A percentile compares a stretch with the other conserved stretches of the same genome.
Conservation (phyloP, 2,329 filamentous ascomycete species). For the Fusarium sublunatum region DNA sequence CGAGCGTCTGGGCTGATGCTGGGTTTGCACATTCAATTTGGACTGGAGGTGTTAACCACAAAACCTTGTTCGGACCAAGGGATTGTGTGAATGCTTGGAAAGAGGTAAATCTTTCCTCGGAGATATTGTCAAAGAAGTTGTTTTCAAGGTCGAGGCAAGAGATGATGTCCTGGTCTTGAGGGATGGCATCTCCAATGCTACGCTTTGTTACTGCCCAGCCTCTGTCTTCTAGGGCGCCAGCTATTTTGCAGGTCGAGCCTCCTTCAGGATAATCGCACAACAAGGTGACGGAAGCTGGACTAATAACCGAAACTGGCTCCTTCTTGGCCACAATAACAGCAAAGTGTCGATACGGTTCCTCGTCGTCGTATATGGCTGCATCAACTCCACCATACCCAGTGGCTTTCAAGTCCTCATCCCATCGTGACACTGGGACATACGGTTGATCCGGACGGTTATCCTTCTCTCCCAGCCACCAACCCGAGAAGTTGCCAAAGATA, state of each 20-base stretch:
- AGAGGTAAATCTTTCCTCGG: background rate
- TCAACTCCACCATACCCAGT: conserved; percentile 13
- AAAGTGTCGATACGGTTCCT: conserved; percentile 15
- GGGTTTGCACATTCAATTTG: conserved; percentile 8
- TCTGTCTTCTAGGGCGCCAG: background rate
- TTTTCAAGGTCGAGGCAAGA: conserved; percentile 17
- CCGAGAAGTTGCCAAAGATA: conserved; percentile 48
- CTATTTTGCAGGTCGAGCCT: background rate
- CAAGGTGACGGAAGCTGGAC: background rate
- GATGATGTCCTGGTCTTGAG: background rate
- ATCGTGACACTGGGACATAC: conserved; percentile 15
- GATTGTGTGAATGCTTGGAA: background rate
- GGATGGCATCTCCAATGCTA: background rate
- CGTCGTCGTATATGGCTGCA: conserved; percentile 6
- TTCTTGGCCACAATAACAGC: conserved; percentile 16
- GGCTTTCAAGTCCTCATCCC: conserved; percentile 9
- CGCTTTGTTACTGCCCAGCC: background rate
- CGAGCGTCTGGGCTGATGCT: conserved; percentile 7
- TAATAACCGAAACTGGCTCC: background rate
- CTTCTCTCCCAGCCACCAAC: conserved; percentile 46
- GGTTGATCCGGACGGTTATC: conserved; percentile 14
- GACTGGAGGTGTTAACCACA: conserved; percentile 4
- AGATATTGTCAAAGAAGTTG: conserved; percentile 13
- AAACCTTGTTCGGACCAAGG: background rate
- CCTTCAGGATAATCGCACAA: background rate